phyloP scores from a whole-genome alignment of 305 asterid species.

The Plantago lanceolata region DNA sequence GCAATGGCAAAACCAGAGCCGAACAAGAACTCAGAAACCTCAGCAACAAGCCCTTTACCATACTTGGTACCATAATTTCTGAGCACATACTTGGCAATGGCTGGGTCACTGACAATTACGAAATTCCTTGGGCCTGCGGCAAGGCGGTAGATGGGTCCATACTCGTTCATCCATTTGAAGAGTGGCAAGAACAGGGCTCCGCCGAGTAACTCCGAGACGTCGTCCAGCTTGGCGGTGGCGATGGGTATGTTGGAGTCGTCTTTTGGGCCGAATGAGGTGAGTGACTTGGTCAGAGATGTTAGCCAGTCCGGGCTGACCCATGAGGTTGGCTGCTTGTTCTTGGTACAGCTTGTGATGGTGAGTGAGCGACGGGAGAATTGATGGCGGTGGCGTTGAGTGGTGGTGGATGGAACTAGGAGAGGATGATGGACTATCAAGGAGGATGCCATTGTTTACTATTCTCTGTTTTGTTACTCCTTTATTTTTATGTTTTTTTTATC shows the following conservation, averaged over 20 bases:
- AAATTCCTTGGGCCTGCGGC: conserved; percentile 83
- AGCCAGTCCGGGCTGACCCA: conserved; percentile 97
- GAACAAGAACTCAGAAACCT: conserved; percentile 89
- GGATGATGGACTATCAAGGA: conserved; percentile 29
- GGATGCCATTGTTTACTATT: conserved; percentile 38
- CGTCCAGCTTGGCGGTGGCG: conserved; percentile 78
- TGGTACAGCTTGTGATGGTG: conserved; percentile 40
- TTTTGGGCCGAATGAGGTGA: conserved; percentile 51
- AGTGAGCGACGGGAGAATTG: conserved; percentile 19
- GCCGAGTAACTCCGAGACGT: conserved; percentile 79
- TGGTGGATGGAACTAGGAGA: conserved; percentile 31
- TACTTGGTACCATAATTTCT: conserved; percentile 78
- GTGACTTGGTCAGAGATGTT: conserved; percentile 56
- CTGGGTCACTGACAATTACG: conserved; percentile 82
- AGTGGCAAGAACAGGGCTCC: conserved; percentile 89
- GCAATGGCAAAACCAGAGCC: conserved; percentile 98
- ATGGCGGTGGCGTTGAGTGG: conserved; percentile 24
- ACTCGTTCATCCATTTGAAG: conserved; percentile 84
- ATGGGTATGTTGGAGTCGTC: conserved; percentile 86
- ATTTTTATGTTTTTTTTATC: too few relatives aligned
- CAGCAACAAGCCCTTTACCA: conserved; percentile 76
- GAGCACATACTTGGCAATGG: conserved; percentile 78
- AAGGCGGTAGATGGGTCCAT: conserved; percentile 77
- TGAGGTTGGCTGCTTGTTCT: conserved; percentile 50
- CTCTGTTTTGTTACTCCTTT: background rate